phyloP scores from a whole-genome alignment of 202 grass and related monocot genomes.

The Zizania palustris region DNA sequence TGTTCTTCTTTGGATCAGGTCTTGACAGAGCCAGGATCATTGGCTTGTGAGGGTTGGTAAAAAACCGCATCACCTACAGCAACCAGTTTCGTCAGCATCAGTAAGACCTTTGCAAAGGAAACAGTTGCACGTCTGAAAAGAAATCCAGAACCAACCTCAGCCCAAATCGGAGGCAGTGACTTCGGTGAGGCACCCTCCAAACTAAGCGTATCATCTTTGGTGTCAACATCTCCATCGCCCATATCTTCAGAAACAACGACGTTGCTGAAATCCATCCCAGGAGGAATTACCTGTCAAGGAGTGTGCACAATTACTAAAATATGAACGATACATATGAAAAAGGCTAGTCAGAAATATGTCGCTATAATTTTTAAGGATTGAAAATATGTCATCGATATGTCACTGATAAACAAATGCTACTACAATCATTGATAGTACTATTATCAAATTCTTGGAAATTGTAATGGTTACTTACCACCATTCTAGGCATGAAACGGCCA shows the following conservation, averaged over 20 bases:
- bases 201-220: slow-evolving; percentile 51
- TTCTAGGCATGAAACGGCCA: slow-evolving; percentile 88
- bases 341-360: too few species aligned
- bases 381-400: too few species aligned
- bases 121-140: neutral
- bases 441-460: too few species aligned
- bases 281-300: slow-evolving; percentile 85
- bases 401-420: too few species aligned
- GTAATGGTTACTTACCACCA: slow-evolving; percentile 57
- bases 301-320: neutral
- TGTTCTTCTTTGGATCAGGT: slow-evolving; percentile 95
- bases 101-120: neutral
- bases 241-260: slow-evolving; percentile 72
- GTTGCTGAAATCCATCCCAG: slow-evolving; percentile 98
- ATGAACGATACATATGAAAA: too few species aligned
- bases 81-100: slow-evolving; percentile 22
- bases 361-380: too few species aligned
- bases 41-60: slow-evolving; percentile 95
- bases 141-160: slow-evolving; percentile 58
- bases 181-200: slow-evolving; percentile 69
- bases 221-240: slow-evolving; percentile 63
- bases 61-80: slow-evolving; percentile 76
- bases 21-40: slow-evolving; percentile 91
- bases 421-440: too few species aligned
- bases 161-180: slow-evolving; percentile 75